Percentiles rank a stretch among this genome's conserved stretches.
These are phyloP conservation scores for Madurella mycetomatis DNA, from an alignment of 2,329 filamentous ascomycete species.

Conservation along the genomic window DNA sequence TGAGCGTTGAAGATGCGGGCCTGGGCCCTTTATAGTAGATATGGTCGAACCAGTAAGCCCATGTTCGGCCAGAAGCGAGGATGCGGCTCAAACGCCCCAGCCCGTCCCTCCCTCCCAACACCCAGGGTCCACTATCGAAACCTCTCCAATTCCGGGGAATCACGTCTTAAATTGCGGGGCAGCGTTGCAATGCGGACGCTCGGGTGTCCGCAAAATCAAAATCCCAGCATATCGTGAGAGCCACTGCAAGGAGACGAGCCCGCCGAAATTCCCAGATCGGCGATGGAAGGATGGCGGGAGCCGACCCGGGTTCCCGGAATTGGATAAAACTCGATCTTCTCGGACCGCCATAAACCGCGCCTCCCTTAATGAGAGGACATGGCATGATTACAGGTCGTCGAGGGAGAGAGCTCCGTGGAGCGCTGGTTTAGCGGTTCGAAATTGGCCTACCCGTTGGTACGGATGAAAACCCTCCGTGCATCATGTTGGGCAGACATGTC, in stretches of 20 bases:
- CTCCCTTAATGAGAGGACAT: not conserved
- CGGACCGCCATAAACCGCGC: slow-evolving; percentile 7
- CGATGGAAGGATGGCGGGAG: slow-evolving; percentile 13
- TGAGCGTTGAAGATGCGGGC: not conserved
- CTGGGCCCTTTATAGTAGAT: slow-evolving; percentile 1
- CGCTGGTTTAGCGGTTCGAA: slow-evolving; percentile 5
- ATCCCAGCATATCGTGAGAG: not conserved
- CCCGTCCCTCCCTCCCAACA: too few species aligned
- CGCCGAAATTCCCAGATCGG: slow-evolving; percentile 14
- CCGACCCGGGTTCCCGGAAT: slow-evolving; percentile 19
- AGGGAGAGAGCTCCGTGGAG: not conserved
- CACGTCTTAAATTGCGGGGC: slow-evolving; percentile 4
- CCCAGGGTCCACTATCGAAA: not conserved
- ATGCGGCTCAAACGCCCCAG: not conserved
- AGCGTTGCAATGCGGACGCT: slow-evolving; percentile 13
- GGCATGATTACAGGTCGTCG: not conserved
- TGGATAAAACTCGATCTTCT: slow-evolving; percentile 10
- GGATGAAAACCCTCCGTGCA: slow-evolving; percentile 18
- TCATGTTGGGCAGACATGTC: slow-evolving; percentile 5
- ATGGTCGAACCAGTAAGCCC: not conserved
- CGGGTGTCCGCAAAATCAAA: not conserved
- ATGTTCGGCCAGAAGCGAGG: not conserved
- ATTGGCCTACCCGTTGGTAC: not conserved
- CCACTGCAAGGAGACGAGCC: slow-evolving; percentile 3
- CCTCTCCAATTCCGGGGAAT: slow-evolving; percentile 13